Base-by-base conservation (phyloP, 2,329 filamentous ascomycete genomes). In the Boeremia lycopersici region DNA sequence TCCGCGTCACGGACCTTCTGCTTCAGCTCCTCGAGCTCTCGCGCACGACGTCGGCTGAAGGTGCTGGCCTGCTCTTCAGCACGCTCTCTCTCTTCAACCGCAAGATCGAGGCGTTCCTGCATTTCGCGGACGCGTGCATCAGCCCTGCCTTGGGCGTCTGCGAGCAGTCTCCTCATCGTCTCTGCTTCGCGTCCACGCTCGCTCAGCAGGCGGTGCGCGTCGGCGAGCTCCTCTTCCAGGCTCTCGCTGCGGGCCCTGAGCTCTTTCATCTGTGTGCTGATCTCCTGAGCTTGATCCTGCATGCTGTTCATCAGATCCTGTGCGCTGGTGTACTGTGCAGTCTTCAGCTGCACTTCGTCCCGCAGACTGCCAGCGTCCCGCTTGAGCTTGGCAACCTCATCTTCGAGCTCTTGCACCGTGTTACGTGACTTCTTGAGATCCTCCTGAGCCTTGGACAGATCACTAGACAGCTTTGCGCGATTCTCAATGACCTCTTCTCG, bases 181-280 rank as follows among this genome's bases (percentile, higher is more conserved):
- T 98, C 93, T 25, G 87, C 90, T 76, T 99, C 95, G 38, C 95
- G 86, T 4, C 91, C 93, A 25, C 95, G 87, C 75, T 99, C 95
- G 47, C 85, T 86, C 2, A 99, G 83, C 57, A 97, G 84, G 53
- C 91, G 86, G 71, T 96, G 92, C 3, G 92, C 89, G 74, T 99
- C 95, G 1, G 86, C 86, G 1, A 98, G 82, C 74, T 99, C 95
- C 76, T 99, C 95, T 69, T 97, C 93, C 0, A 98, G 79, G 53
- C 88, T 90, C 68, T 97, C 93, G 34, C 88, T 89, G 62, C 91
- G 88, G 44, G 88, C 86, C 57, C 89, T 87, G 1, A 90, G 86
- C 76, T 99, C 95, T 74, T 95, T 96, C 76, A 97, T 89, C 77
- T 97, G 95, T 62, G 91, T 89, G 5, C 88, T 87, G 68, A 98